Evolutionary conservation across 352 stramenopile species (phyloP).

Genomic region (Phytophthora ohioensis): DNA sequence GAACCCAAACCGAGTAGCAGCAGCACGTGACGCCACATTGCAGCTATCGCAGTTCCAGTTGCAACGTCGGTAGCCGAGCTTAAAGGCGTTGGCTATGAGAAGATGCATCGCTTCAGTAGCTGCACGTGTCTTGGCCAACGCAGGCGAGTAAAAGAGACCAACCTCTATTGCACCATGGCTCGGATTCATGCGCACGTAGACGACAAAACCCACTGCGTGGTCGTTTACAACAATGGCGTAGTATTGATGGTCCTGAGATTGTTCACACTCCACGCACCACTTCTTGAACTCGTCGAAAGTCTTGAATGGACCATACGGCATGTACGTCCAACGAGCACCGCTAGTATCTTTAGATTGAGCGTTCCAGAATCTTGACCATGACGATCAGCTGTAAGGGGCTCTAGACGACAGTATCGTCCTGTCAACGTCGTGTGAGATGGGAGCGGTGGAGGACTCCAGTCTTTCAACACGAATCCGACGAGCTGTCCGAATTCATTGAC

Average conservation of each 20-base stretch:
- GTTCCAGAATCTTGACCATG: constrained; percentile 24
- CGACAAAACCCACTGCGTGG: constrained; percentile 19
- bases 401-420: constrained; percentile 25
- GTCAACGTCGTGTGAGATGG: constrained; percentile 16
- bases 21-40: constrained; percentile 22
- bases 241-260: not conserved
- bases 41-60: constrained; percentile 36
- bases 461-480: constrained; percentile 16
- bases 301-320: constrained; percentile 25
- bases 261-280: constrained; percentile 9
- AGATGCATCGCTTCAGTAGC: constrained; percentile 31
- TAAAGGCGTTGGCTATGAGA: constrained; percentile 22
- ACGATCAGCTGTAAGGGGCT: constrained; percentile 16
- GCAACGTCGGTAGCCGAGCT: constrained; percentile 33
- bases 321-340: constrained; percentile 30
- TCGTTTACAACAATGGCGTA: too few species aligned
- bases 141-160: constrained; percentile 18
- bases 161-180: constrained; percentile 27
- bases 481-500: constrained; percentile 29
- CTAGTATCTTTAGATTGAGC: constrained; percentile 22
- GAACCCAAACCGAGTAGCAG: constrained; percentile 25
- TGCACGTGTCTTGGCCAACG: constrained; percentile 19
- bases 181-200: constrained; percentile 30
- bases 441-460: constrained; percentile 23
- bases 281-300: constrained; percentile 24